Evolutionary conservation across 345 rosid genomes (phyloP).

Genomic region (Linum usitatissimum): DNA sequence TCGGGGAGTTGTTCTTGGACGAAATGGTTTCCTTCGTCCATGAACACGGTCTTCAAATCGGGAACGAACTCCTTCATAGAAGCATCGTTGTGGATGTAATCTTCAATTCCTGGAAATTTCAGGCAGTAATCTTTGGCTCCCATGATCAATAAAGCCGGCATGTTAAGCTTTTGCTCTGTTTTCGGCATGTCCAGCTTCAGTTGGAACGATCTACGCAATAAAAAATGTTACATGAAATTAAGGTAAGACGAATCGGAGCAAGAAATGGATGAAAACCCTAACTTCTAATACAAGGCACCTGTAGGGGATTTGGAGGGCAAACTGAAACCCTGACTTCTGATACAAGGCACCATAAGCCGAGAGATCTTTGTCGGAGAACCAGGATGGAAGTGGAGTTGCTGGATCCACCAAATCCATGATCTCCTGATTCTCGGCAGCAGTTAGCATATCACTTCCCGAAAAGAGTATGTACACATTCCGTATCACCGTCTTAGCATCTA

Average conservation of each 20-base stretch:
- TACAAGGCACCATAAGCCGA: slow-evolving; percentile 12
- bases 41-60: slow-evolving; percentile 11
- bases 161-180: slow-evolving; percentile 15
- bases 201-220: slow-evolving; percentile 6
- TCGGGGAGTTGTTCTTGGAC: slow-evolving; percentile 20
- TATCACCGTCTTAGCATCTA: slow-evolving; percentile 17
- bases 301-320: slow-evolving; percentile 21
- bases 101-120: slow-evolving; percentile 26
- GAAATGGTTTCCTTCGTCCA: slow-evolving; percentile 18
- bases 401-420: slow-evolving; percentile 32
- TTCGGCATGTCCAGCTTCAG: slow-evolving; percentile 1
- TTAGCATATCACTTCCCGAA: slow-evolving; percentile 24
- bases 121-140: slow-evolving; percentile 24
- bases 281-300: slow-evolving; percentile 18
- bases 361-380: slow-evolving; percentile 21
- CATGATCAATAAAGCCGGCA: slow-evolving; percentile 20
- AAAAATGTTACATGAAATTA: no score
- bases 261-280: slow-evolving; percentile 14
- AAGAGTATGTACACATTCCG: slow-evolving; percentile 24
- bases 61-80: slow-evolving; percentile 5
- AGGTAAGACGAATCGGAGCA: background rate
- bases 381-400: slow-evolving; percentile 18
- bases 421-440: slow-evolving; percentile 21
- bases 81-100: slow-evolving; percentile 11
- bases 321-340: slow-evolving; percentile 23